Evolutionary conservation across 306 rosid genomes (phyloP).

Genomic region (Aeschynomene evenia): DNA sequence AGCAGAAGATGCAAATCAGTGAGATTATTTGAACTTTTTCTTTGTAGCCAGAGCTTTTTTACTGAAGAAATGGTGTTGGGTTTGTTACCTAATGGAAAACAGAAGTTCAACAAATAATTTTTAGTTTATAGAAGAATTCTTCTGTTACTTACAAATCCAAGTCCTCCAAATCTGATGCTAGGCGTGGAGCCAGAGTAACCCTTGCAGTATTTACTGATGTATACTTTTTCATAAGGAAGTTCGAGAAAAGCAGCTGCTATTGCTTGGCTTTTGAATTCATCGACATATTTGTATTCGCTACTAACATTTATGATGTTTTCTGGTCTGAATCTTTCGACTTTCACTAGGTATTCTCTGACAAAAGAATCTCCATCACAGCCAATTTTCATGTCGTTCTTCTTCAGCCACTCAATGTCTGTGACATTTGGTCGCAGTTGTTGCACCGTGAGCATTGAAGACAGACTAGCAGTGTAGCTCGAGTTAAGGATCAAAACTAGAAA

Average conservation of each 20-base stretch:
- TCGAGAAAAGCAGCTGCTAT: constrained; percentile 75
- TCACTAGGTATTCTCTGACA: constrained; percentile 41
- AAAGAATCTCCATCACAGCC: constrained; percentile 64
- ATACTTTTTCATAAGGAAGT: constrained; percentile 59
- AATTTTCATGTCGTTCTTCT: constrained; percentile 39
- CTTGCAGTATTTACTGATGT: constrained; percentile 46
- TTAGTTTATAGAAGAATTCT: background rate
- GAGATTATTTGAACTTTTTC: too few species aligned
- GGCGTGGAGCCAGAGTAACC: constrained; percentile 38
- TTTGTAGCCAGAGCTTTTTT: background rate
- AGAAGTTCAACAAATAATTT: background rate
- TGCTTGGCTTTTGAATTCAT: constrained; percentile 14
- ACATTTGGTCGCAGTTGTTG: constrained; percentile 39
- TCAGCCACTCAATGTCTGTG: constrained; percentile 41
- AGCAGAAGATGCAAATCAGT: background rate
- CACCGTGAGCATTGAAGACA: constrained; percentile 70
- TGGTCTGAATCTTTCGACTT: constrained; percentile 35
- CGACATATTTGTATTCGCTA: constrained; percentile 25
- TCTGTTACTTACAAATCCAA: constrained; percentile 61
- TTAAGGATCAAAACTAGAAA: constrained; percentile 53
- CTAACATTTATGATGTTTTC: constrained; percentile 27
- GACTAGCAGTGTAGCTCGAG: constrained; percentile 74
- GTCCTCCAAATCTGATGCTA: constrained; percentile 62
- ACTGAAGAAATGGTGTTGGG: background rate
- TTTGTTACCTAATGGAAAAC: background rate